A percentile compares a stretch with the other conserved stretches of the same genome.
Evolutionary conservation across 768 basidiomycete species (phyloP).

Genomic region (Tricholoma sp.): DNA sequence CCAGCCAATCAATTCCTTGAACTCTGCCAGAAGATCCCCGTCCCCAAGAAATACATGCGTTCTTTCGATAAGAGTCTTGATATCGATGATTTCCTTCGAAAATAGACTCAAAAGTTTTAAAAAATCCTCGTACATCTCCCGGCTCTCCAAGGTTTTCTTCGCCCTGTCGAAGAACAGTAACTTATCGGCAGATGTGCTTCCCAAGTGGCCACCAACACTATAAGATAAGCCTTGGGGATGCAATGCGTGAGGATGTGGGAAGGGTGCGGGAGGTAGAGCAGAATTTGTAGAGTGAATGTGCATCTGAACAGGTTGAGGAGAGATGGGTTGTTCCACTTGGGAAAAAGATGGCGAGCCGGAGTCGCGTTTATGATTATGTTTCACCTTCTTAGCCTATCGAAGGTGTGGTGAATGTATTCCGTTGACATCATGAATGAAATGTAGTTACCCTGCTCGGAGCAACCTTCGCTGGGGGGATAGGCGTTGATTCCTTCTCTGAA

Average conservation of each 20-base stretch:
- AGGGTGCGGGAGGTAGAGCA: conserved; percentile 13
- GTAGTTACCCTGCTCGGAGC: conserved; percentile 42
- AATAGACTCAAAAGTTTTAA: conserved; percentile 89
- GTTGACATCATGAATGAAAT: background rate
- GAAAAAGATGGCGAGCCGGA: conserved; percentile 50
- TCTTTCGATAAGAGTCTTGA: conserved; percentile 73
- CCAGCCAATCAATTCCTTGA: conserved; percentile 82
- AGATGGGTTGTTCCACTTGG: conserved; percentile 39
- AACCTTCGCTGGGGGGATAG: conserved; percentile 48
- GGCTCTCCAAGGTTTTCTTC: conserved; percentile 70
- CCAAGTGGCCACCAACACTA: conserved; percentile 27
- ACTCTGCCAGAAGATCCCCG: conserved; percentile 72
- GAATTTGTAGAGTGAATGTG: conserved; percentile 23
- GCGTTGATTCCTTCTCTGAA: conserved; percentile 64
- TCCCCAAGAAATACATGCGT: conserved; percentile 81
- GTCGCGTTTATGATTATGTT: conserved; percentile 57
- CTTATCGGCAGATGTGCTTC: conserved; percentile 56
- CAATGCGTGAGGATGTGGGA: conserved; percentile 16
- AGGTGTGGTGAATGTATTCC: conserved; percentile 1
- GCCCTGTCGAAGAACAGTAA: conserved; percentile 93
- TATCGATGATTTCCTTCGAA: conserved; percentile 87
- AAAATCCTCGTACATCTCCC: conserved; percentile 87
- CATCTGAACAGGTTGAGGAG: conserved; percentile 33
- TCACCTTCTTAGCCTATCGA: conserved; percentile 55
- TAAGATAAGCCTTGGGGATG: conserved; percentile 22